These are phyloP conservation scores for Aspergillus sclerotiicarbonarius DNA, from an alignment of 495 filamentous ascomycete genomes.

Conservation along the genomic window DNA sequence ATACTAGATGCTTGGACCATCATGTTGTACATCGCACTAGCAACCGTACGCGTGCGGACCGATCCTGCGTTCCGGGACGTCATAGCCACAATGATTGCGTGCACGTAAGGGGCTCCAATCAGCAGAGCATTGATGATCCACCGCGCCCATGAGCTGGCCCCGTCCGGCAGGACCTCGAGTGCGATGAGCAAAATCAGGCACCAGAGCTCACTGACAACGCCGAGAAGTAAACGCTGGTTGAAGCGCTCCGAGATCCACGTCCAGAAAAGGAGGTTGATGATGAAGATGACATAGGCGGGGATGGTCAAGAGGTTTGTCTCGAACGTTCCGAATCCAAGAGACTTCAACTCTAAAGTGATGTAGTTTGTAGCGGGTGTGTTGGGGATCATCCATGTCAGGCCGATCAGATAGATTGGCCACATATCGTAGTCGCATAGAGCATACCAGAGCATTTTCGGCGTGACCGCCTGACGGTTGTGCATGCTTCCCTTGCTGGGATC, in stretches of 20 bases:
- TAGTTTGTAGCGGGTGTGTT: conserved; percentile 52
- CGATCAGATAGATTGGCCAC: conserved; percentile 68
- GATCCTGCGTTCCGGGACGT: conserved; percentile 66
- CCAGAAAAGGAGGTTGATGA: conserved; percentile 43
- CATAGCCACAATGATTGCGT: conserved; percentile 67
- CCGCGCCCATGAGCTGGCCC: conserved; percentile 48
- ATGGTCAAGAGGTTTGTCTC: conserved; percentile 68
- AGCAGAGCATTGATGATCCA: conserved; percentile 53
- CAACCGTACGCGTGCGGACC: conserved; percentile 64
- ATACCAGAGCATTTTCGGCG: conserved; percentile 54
- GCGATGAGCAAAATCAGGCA: conserved; percentile 53
- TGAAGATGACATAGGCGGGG: conserved; percentile 53
- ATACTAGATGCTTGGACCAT: conserved; percentile 64
- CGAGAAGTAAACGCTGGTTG: conserved; percentile 52
- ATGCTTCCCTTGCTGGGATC: conserved; percentile 66
- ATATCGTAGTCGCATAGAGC: conserved; percentile 66
- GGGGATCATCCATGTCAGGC: conserved; percentile 57
- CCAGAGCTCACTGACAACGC: conserved; percentile 54
- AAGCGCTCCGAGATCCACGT: conserved; percentile 55
- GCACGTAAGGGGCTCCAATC: conserved; percentile 60
- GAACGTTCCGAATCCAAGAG: conserved; percentile 64
- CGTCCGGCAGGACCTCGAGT: conserved; percentile 38
- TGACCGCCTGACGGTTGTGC: conserved; percentile 62
- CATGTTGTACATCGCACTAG: conserved; percentile 71
- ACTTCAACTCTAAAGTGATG: conserved; percentile 58